Conservation (phyloP, 805 yeast genomes). For the Candida bentonensis region DNA sequence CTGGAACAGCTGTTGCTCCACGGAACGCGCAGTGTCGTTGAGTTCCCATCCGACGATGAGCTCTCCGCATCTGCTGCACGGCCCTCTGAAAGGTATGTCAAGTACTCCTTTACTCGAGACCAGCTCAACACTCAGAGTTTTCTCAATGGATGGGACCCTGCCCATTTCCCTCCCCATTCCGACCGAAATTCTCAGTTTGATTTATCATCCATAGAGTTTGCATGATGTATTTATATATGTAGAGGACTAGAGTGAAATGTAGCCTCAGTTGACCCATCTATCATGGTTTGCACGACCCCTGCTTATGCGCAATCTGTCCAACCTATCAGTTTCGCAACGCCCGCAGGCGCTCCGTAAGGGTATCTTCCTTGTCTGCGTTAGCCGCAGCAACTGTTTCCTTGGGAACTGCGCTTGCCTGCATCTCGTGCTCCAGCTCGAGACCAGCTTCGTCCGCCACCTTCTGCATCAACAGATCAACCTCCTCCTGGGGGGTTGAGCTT, state of each 20-base stretch:
- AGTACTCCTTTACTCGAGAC: slow-evolving; percentile 5
- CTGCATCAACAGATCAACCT: slow-evolving; percentile 78
- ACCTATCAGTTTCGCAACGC: slow-evolving; percentile 58
- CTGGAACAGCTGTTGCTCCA: background rate
- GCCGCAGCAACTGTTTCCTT: slow-evolving; percentile 42
- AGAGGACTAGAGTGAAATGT: too few species aligned
- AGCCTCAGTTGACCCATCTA: too few species aligned
- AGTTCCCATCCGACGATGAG: slow-evolving; percentile 7
- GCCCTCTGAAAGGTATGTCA: background rate
- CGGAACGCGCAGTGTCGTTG: background rate
- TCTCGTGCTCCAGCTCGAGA: slow-evolving; percentile 73
- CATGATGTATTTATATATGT: too few species aligned
- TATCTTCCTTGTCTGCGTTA: slow-evolving; percentile 39
- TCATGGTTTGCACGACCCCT: too few species aligned
- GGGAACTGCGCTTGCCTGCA: slow-evolving; percentile 34
- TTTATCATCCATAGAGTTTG: too few species aligned
- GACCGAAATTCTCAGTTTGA: too few species aligned
- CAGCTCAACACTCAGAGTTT: slow-evolving; percentile 2
- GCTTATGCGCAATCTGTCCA: too few species aligned
- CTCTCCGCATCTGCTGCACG: slow-evolving; percentile 1
- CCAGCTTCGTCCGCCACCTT: slow-evolving; percentile 98
- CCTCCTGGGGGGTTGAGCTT: slow-evolving; percentile 83
- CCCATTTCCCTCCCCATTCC: too few species aligned
- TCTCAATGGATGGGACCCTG: slow-evolving; percentile 4
- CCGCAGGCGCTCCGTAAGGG: slow-evolving; percentile 71